A percentile compares a stretch with the other conserved stretches of the same genome.
These are phyloP conservation scores for Chytridium lagenaria DNA, from an alignment of 371 early-diverging fungal genomes.

Conservation along the genomic window DNA sequence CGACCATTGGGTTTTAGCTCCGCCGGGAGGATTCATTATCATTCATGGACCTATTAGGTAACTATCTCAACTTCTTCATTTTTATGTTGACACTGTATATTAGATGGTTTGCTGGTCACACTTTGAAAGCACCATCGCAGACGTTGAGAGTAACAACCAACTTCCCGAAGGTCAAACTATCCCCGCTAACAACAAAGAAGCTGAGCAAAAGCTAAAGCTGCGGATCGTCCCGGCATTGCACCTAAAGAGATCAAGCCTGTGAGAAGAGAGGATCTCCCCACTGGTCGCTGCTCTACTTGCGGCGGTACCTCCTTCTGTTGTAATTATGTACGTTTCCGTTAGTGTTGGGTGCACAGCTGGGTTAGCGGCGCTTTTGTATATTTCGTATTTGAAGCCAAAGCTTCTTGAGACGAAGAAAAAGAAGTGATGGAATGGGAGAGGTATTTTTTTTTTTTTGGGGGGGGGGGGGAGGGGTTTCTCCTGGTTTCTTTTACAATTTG, in stretches of 20 bases:
- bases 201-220: slow-evolving; percentile 5
- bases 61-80: not conserved
- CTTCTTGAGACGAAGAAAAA: slow-evolving; percentile 33
- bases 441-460: too few species aligned
- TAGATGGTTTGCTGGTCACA: slow-evolving; percentile 38
- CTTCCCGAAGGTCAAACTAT: not conserved
- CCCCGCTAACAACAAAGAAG: slow-evolving; percentile 15
- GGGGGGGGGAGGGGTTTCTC: too few species aligned
- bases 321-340: slow-evolving; percentile 24
- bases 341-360: slow-evolving; percentile 26
- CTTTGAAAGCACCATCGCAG: slow-evolving; percentile 28
- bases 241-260: slow-evolving; percentile 26
- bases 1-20: slow-evolving; percentile 34
- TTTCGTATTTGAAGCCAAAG: slow-evolving; percentile 37
- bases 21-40: slow-evolving; percentile 8
- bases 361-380: slow-evolving; percentile 24
- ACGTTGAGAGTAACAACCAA: not conserved
- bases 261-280: slow-evolving; percentile 26
- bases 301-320: slow-evolving; percentile 24
- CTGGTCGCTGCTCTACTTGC: slow-evolving; percentile 27
- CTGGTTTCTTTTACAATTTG: too few species aligned
- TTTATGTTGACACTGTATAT: not conserved
- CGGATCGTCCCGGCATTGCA: slow-evolving; percentile 27
- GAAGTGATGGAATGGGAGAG: too few species aligned
- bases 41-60: slow-evolving; percentile 38